These are phyloP conservation scores for Sequoia sempervirens DNA, from an alignment of 75 land plant genomes.

Conservation along the genomic window DNA sequence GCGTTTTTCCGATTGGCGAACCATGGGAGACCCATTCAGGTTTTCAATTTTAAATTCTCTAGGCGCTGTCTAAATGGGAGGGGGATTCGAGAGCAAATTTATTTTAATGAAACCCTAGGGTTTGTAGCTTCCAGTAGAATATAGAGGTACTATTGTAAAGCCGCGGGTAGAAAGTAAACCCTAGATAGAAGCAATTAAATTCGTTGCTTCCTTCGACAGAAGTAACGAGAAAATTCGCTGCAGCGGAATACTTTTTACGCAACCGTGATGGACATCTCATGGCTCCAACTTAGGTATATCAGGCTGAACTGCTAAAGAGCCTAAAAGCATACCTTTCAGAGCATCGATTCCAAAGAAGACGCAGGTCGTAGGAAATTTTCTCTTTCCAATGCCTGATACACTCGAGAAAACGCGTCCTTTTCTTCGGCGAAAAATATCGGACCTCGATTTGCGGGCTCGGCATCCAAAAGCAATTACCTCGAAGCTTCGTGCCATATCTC, in stretches of 20 bases:
- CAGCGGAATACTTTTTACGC: not conserved
- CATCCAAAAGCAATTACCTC: no score
- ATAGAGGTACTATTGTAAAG: no score
- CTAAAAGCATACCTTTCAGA: not conserved
- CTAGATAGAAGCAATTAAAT: not conserved
- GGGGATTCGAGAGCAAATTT: no score
- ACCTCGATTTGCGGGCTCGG: no score
- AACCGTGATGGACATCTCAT: not conserved
- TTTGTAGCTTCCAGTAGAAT: not conserved
- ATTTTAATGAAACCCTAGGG: not conserved
- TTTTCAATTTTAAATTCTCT: not conserved
- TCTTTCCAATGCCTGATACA: not conserved
- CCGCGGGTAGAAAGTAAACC: not conserved
- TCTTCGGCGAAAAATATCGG: no score
- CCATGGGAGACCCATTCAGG: not conserved
- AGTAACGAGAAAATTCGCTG: not conserved
- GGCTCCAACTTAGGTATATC: not conserved
- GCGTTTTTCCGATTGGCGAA: not conserved
- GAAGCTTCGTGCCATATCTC: no score
- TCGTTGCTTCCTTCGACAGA: not conserved
- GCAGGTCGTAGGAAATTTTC: not conserved
- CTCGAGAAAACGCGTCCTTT: no score
- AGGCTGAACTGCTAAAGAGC: not conserved
- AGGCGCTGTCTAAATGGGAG: not conserved
- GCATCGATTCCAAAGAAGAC: not conserved